phyloP scores from a whole-genome alignment of 345 rosid genomes.

The Moringa oleifera region DNA sequence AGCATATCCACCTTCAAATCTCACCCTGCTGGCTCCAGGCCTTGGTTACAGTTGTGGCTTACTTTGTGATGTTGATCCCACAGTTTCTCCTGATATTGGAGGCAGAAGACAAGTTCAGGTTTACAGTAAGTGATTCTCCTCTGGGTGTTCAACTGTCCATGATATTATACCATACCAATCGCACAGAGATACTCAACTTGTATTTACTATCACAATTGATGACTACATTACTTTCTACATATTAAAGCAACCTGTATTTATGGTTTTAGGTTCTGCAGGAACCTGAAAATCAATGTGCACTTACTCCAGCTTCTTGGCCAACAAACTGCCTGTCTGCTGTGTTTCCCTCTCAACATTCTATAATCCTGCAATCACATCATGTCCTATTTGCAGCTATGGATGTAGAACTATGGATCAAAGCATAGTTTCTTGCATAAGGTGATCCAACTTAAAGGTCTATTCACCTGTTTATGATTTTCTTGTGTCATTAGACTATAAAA shows the following conservation, averaged over 20 bases:
- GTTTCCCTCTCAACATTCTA: slow-evolving; percentile 59
- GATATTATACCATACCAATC: too few species aligned
- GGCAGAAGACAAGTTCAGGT: slow-evolving; percentile 51
- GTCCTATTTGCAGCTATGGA: slow-evolving; percentile 58
- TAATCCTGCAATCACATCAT: slow-evolving; percentile 41
- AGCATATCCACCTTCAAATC: slow-evolving; percentile 34
- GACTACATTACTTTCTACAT: too few species aligned
- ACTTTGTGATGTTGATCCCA: slow-evolving; percentile 32
- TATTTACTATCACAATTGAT: too few species aligned
- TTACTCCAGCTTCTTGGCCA: slow-evolving; percentile 46
- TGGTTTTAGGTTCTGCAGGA: slow-evolving; percentile 23
- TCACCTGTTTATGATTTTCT: too few species aligned
- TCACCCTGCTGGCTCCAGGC: slow-evolving; percentile 44
- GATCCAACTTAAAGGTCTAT: too few species aligned
- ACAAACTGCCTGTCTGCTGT: slow-evolving; percentile 40
- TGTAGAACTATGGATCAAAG: slow-evolving; percentile 37
- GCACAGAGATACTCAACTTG: too few species aligned
- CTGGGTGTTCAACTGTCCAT: too few species aligned
- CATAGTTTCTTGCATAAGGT: slow-evolving; percentile 42
- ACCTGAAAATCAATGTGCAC: slow-evolving; percentile 67
- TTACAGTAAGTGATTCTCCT: too few species aligned
- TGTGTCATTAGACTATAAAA: too few species aligned
- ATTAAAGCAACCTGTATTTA: not conserved
- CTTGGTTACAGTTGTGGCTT: slow-evolving; percentile 53
- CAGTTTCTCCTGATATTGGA: slow-evolving; percentile 32